A percentile compares a stretch with the other conserved stretches of the same genome.
phyloP scores from a whole-genome alignment of 2,329 filamentous ascomycete genomes.

The Tolypocladium capitatum region DNA sequence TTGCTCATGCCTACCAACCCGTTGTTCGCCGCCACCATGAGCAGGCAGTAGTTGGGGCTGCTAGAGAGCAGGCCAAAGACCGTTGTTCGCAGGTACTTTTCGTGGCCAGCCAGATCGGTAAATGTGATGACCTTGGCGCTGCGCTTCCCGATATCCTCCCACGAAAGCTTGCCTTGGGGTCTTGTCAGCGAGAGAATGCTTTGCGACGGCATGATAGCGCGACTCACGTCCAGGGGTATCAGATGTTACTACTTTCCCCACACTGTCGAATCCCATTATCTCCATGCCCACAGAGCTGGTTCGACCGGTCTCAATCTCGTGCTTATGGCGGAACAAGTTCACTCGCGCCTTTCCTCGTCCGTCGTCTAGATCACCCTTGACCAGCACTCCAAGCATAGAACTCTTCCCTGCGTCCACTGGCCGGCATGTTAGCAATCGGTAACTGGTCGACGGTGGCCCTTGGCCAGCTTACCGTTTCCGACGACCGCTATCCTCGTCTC shows the following conservation, averaged over 20 bases:
- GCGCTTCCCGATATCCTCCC: constrained; percentile 94
- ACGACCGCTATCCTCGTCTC: constrained; percentile 95
- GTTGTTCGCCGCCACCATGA: constrained; percentile 98
- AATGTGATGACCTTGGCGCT: constrained; percentile 96
- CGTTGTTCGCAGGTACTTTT: constrained; percentile 87
- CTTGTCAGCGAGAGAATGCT: not conserved
- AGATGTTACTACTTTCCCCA: constrained; percentile 69
- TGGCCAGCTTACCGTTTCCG: constrained; percentile 55
- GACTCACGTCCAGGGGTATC: constrained; percentile 66
- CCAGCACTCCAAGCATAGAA: constrained; percentile 87
- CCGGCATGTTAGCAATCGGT: constrained; percentile 4
- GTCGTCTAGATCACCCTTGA: constrained; percentile 91
- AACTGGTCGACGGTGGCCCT: not conserved
- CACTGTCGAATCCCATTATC: constrained; percentile 91
- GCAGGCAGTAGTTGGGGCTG: constrained; percentile 90
- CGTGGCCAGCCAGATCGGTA: constrained; percentile 88
- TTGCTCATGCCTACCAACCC: constrained; percentile 96
- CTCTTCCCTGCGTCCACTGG: constrained; percentile 89
- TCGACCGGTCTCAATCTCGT: constrained; percentile 89
- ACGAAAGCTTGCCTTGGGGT: constrained; percentile 52
- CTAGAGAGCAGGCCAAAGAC: constrained; percentile 91
- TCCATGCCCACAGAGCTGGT: constrained; percentile 98
- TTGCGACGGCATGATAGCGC: not conserved
- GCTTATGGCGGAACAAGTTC: constrained; percentile 94
- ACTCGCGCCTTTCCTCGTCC: constrained; percentile 86